These are phyloP conservation scores for Arabidopsis arenosa DNA, from an alignment of 345 rosid genomes.

Conservation along the genomic window DNA sequence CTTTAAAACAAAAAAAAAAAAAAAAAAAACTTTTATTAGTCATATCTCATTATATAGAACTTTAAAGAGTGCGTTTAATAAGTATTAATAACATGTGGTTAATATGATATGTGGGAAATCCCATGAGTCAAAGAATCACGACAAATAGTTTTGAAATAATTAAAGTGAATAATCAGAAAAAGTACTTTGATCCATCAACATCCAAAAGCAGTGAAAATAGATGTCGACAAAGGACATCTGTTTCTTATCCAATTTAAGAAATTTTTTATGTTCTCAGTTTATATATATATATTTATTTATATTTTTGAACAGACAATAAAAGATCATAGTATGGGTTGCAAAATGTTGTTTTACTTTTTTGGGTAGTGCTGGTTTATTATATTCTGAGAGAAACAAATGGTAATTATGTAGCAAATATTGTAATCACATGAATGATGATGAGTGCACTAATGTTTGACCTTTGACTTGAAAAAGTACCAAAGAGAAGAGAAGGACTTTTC, in stretches of 20 bases:
- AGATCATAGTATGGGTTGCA: not conserved
- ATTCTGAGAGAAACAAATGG: not conserved
- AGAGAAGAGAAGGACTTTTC: not conserved
- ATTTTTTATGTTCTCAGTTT: conserved; percentile 13
- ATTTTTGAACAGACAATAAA: not conserved
- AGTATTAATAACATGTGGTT: conserved; percentile 35
- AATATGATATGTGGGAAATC: conserved; percentile 20
- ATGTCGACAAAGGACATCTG: conserved; percentile 32
- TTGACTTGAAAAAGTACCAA: conserved; percentile 33
- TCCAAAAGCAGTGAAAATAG: conserved; percentile 22
- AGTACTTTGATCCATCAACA: conserved; percentile 32
- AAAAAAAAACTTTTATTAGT: not conserved
- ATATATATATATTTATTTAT: not conserved
- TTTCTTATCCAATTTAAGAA: conserved; percentile 28
- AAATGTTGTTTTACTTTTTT: not conserved
- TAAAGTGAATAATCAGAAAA: conserved; percentile 11
- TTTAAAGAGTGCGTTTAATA: conserved; percentile 29
- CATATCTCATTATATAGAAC: not conserved
- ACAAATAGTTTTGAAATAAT: conserved; percentile 16
- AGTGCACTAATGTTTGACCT: conserved; percentile 29
- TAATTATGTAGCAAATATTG: not conserved
- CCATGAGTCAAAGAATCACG: conserved; percentile 23
- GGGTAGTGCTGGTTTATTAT: not conserved
- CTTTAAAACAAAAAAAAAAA: too few relatives aligned
- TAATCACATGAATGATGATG: conserved; percentile 7